A percentile compares a stretch with the other conserved stretches of the same genome.
phyloP scores from a whole-genome alignment of 2,329 filamentous ascomycete species.

The Cercospora zeina region DNA sequence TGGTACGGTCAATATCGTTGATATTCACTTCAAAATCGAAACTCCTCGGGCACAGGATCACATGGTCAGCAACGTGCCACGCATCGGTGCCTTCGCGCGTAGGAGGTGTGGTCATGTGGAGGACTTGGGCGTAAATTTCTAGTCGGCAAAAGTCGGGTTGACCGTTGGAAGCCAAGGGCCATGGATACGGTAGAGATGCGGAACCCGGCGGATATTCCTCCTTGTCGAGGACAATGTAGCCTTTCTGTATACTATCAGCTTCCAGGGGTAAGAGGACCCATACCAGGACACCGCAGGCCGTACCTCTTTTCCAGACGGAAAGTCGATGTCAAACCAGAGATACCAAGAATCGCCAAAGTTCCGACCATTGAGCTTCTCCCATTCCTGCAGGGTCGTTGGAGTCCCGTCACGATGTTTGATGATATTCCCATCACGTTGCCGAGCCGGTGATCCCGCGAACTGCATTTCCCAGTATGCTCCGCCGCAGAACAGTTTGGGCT shows the following conservation, averaged over 20 bases:
- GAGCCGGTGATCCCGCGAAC: not conserved
- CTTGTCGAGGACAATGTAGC: slow-evolving; percentile 1
- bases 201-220: not conserved
- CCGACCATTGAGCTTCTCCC: not conserved
- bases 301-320: not conserved
- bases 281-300: not conserved
- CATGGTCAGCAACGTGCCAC: not conserved
- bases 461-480: slow-evolving; percentile 1
- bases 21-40: not conserved
- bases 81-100: not conserved
- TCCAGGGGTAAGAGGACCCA: not conserved
- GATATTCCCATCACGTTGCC: not conserved
- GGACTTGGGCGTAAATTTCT: not conserved
- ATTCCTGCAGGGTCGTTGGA: not conserved
- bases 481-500: not conserved
- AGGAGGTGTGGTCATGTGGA: not conserved
- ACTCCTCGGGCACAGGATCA: not conserved
- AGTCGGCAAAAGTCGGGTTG: not conserved
- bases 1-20: not conserved
- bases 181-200: not conserved
- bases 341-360: not conserved
- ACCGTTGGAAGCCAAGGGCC: not conserved
- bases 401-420: not conserved
- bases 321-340: not conserved
- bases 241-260: not conserved